These are phyloP conservation scores for Chondrus crispus DNA, from an alignment of 23 red algal genomes.

Conservation along the genomic window DNA sequence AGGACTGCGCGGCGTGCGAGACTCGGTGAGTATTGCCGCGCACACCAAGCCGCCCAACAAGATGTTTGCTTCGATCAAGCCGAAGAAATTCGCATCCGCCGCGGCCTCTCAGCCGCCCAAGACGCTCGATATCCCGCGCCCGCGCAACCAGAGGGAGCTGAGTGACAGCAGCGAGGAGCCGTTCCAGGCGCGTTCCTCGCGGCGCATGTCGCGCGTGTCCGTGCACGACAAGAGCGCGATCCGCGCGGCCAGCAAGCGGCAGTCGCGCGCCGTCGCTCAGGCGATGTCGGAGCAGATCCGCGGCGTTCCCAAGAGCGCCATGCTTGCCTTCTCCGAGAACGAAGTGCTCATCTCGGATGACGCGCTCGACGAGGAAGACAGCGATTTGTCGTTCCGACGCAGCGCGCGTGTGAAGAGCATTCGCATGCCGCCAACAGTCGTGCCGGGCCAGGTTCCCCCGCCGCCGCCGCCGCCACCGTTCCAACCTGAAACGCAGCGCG, in stretches of 20 bases:
- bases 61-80: background rate
- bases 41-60: background rate
- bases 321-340: slow-evolving; percentile 67
- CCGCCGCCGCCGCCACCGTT: slow-evolving; percentile 83
- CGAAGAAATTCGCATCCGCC: background rate
- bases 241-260: slow-evolving; percentile 11
- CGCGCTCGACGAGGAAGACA: slow-evolving; percentile 23
- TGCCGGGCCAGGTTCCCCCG: slow-evolving; percentile 43
- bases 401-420: slow-evolving; percentile 13
- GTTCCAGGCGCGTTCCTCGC: slow-evolving; percentile 2
- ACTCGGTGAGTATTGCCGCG: background rate
- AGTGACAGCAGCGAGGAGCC: background rate
- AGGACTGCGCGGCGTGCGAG: slow-evolving; percentile 22
- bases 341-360: slow-evolving; percentile 39
- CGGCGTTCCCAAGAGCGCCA: slow-evolving; percentile 61
- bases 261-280: slow-evolving; percentile 49
- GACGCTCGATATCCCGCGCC: background rate
- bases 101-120: background rate
- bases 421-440: slow-evolving; percentile 6
- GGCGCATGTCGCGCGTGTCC: slow-evolving; percentile 19
- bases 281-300: slow-evolving; percentile 68
- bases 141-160: background rate
- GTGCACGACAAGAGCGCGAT: slow-evolving; percentile 38
- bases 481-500: background rate
- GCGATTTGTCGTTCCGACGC: background rate